phyloP scores from a whole-genome alignment of 1,139 yeast genomes.

The Debaryomyces singareniensis region DNA sequence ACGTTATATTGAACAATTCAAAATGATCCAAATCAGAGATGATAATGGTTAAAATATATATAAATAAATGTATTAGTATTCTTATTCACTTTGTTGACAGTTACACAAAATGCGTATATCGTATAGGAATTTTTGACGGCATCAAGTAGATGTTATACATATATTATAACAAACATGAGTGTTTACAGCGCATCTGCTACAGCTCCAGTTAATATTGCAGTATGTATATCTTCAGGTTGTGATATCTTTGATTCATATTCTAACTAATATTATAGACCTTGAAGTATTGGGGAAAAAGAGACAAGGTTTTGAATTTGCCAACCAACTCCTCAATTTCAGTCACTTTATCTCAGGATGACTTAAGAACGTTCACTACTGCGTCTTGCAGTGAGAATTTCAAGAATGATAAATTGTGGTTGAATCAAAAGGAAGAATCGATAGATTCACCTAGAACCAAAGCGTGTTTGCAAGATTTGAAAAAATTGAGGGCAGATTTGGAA shows the following conservation, averaged over 20 bases:
- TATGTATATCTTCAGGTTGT: constrained; percentile 26
- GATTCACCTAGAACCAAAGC: constrained; percentile 69
- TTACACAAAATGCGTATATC: too few species aligned
- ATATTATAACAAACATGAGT: constrained; percentile 20
- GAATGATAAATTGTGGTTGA: constrained; percentile 73
- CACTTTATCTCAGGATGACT: constrained; percentile 82
- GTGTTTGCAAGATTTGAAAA: constrained; percentile 71
- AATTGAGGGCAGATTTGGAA: constrained; percentile 55
- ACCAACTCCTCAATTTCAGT: constrained; percentile 95
- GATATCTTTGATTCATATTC: constrained; percentile 7
- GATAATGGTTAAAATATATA: too few species aligned
- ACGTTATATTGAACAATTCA: too few species aligned
- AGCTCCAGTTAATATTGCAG: constrained; percentile 97
- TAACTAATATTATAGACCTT: constrained; percentile 52
- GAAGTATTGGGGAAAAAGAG: constrained; percentile 98
- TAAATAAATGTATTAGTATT: background rate
- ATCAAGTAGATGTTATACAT: too few species aligned
- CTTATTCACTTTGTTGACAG: background rate
- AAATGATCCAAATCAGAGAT: too few species aligned
- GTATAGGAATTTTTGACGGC: background rate
- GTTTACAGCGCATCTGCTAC: constrained; percentile 75
- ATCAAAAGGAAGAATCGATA: constrained; percentile 66
- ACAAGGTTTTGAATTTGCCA: constrained; percentile 78
- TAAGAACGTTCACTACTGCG: constrained; percentile 87
- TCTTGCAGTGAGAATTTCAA: constrained; percentile 54